Evolutionary conservation across 2,329 filamentous ascomycete genomes (phyloP), one percentile per base, ranked within the genome.

Genomic region (Orbilia javanica): DNA sequence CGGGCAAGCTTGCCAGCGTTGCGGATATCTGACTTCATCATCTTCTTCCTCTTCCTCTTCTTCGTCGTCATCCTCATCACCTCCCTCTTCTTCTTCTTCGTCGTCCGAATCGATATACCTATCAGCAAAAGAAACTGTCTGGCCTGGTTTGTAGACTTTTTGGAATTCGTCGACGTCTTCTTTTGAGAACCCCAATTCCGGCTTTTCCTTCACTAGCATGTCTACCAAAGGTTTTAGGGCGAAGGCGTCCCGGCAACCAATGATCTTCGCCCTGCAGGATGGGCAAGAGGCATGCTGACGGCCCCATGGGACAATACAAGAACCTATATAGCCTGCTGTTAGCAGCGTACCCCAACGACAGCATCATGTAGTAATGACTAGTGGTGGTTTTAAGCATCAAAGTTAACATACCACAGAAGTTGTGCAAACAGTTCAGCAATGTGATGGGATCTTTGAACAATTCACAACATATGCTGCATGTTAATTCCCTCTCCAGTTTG

Each of bases 361-460:
- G 7, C 46, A 29, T 6, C 13, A 20, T 1, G 8, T 5, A 44
- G 6, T 2, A 25, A 63, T 10, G n/a, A 44, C 46, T 10, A 25
- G 10, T 10, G 4, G 31, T n/a, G n/a, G n/a, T n/a, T n/a, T n/a
- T n/a, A n/a, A 44, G 39, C 2, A 44, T n/a, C 15, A 36, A 10
- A 36, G 20, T 44, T 10, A 44, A 44, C 67, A 29, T 71, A 78
- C 94, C 95, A 86, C 96, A 98, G 84, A 96, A 98, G 62, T 95
- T 97, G 85, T 97, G 94, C 46, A 97, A 89, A 83, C 94, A 97
- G 86, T 97, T 93, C 83, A 97, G 92, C 55, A 97, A 89, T 25
- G 94, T 97, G 79, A 97, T 88, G 46, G 94, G 94, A 84, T 96
- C 92, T 85, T 93, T 96, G 79, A 97, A 90, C 80, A 97, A 89